Evolutionary conservation across 2,329 filamentous ascomycete species (phyloP), one percentile per base, ranked within the genome.

Genomic region (Cadophora luteo-olivacea): DNA sequence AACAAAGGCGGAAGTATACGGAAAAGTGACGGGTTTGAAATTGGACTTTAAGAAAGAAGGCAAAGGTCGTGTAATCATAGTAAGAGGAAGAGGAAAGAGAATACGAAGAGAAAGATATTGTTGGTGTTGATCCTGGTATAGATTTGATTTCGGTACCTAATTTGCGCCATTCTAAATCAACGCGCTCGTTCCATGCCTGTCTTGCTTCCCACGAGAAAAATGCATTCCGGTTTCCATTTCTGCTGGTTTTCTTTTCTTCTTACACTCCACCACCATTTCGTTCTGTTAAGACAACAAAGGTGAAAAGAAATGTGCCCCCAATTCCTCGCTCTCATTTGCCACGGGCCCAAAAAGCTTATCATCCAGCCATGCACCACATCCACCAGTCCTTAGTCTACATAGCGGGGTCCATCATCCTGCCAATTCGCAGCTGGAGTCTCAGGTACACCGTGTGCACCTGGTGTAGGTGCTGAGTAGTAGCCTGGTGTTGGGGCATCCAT

Each of bases 341-440:
- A 2, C 41, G 8, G 2, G 14, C 45, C 16, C 5, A 52, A 38
- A 29, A 29, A 45, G 19, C 45, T 55, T 51, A 64, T 25, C 41
- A 60, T 41, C 55, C 33, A 60, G 55, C 33, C 33, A 60, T 24
- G 33, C 55, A 60, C 1, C 29, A 55, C 45, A n/a, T 16, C 25
- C 25, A 4, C 32, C 54, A 38, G 16, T 25, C 7, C 41, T 61
- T 41, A 76, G 63, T 78, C 77, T 16, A 74, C 80, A 73, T 83
- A 84, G 61, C 79, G 73, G 33, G 82, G 82, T 38, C 78, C 81
- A 73, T 82, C 81, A 69, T 80, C 82, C 55, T 76, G 77, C 76
- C 77, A 78, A 57, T 75, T 74, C 3, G 86, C 87, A 24, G 87
- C 88, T 33, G 89, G 87, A 22, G 87, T 89, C 77, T 89, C 88